Percentiles rank a stretch among this genome's conserved stretches.
Evolutionary conservation across 441 rosid genomes (phyloP).

Genomic region (Pelargonium myrrhifolium): DNA sequence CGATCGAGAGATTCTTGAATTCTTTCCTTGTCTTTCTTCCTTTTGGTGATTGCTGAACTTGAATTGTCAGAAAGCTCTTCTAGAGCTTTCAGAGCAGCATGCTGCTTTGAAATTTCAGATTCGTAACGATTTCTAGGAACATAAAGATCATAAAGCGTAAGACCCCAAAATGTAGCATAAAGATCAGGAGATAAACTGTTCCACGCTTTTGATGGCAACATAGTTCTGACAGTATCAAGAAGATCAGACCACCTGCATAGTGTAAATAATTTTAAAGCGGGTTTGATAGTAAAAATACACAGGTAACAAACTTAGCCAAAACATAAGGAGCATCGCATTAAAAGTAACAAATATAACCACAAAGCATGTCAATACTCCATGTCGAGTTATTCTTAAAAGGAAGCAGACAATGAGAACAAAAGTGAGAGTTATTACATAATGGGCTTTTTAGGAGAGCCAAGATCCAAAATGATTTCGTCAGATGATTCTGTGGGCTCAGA

Average conservation of each 20-base stretch:
- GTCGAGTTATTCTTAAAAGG: not conserved
- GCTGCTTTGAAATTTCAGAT: slow-evolving; percentile 93
- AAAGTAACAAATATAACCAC: slow-evolving; percentile 2
- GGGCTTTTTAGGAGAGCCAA: slow-evolving; percentile 52
- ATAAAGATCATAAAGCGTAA: slow-evolving; percentile 95
- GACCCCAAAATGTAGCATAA: slow-evolving; percentile 98
- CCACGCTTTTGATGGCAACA: slow-evolving; percentile 98
- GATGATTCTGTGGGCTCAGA: slow-evolving; percentile 41
- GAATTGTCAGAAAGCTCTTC: slow-evolving; percentile 97
- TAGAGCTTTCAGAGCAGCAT: slow-evolving; percentile 88
- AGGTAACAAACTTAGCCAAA: not conserved
- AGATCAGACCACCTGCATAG: slow-evolving; percentile 92
- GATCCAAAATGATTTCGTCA: slow-evolving; percentile 52
- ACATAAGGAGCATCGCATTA: not conserved
- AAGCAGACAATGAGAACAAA: slow-evolving; percentile 5
- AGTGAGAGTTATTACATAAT: slow-evolving; percentile 43
- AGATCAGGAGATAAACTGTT: slow-evolving; percentile 99
- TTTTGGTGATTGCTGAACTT: slow-evolving; percentile 87
- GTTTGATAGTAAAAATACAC: not conserved
- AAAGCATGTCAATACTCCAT: not conserved
- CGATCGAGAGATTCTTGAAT: slow-evolving; percentile 99
- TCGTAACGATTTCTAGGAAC: slow-evolving; percentile 93
- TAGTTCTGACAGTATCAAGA: slow-evolving; percentile 79
- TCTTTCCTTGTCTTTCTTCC: slow-evolving; percentile 99
- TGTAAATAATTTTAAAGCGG: not conserved